These are phyloP conservation scores for Colletotrichum sp. DNA, from an alignment of 2,329 filamentous ascomycete genomes.

Conservation along the genomic window DNA sequence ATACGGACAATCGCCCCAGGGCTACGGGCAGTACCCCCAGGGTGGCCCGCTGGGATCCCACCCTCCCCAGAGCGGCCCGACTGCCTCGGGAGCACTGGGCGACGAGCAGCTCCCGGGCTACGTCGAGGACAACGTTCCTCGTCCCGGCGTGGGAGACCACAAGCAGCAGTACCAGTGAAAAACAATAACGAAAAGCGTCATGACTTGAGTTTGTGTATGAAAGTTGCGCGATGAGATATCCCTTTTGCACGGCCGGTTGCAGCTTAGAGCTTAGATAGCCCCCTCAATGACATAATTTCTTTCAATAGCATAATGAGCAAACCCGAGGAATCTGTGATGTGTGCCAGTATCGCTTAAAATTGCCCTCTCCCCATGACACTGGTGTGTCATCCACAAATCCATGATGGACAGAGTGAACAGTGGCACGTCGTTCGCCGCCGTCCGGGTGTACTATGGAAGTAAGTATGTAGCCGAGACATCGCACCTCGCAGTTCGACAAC, in stretches of 20 bases:
- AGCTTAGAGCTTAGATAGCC: neutral
- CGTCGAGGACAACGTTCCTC: conserved; percentile 17
- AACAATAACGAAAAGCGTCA: neutral
- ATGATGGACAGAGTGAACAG: neutral
- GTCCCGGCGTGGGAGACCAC: conserved; percentile 20
- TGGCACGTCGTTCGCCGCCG: neutral
- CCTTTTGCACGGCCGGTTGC: neutral
- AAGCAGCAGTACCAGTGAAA: conserved; percentile 19
- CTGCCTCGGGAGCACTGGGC: conserved; percentile 3
- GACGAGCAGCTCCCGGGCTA: conserved; percentile 20
- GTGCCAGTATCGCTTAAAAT: neutral
- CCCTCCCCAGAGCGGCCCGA: neutral
- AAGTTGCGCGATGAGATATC: neutral
- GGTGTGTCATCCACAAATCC: neutral
- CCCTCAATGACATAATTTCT: neutral
- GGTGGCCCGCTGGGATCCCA: conserved; percentile 23
- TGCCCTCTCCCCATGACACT: neutral
- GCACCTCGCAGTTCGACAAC: neutral
- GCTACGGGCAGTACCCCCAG: conserved; percentile 22
- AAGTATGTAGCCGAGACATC: neutral
- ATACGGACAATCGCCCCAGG: conserved; percentile 1
- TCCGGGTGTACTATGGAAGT: neutral
- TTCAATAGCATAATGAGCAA: neutral
- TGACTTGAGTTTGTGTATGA: neutral
- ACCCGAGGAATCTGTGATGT: neutral